phyloP scores from a whole-genome alignment of 2,329 filamentous ascomycete genomes.

The Trichoderma sp. region DNA sequence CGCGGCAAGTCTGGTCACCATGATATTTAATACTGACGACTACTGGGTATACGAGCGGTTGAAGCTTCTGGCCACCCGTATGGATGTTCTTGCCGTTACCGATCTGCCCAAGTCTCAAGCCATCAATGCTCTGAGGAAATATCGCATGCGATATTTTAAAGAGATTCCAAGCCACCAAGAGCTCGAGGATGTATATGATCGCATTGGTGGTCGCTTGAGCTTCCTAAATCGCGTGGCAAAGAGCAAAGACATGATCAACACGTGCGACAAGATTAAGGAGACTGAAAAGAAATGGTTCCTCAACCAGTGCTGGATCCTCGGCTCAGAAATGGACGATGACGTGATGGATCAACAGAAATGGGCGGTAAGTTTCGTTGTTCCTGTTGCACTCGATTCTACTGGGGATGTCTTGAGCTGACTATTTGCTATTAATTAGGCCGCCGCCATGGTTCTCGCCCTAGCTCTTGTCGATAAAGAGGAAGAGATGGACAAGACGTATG shows the following conservation, averaged over 20 bases:
- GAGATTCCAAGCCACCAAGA: slow-evolving; percentile 57
- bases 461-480: slow-evolving; percentile 84
- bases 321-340: slow-evolving; percentile 83
- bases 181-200: slow-evolving; percentile 79
- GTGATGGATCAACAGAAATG: slow-evolving; percentile 99
- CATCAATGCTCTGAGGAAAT: slow-evolving; percentile 73
- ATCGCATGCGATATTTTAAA: slow-evolving; percentile 75
- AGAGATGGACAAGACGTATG: slow-evolving; percentile 65
- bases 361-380: slow-evolving; percentile 61
- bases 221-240: slow-evolving; percentile 92
- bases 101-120: slow-evolving; percentile 81
- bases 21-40: slow-evolving; percentile 94
- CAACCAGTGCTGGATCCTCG: slow-evolving; percentile 74
- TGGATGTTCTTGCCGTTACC: slow-evolving; percentile 86
- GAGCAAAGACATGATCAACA: slow-evolving; percentile 73
- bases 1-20: slow-evolving; percentile 83
- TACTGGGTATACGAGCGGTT: slow-evolving; percentile 98
- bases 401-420: background rate
- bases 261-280: slow-evolving; percentile 72
- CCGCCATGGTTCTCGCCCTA: slow-evolving; percentile 89
- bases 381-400: background rate
- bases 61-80: slow-evolving; percentile 87
- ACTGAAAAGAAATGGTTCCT: slow-evolving; percentile 76
- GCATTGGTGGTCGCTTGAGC: slow-evolving; percentile 82
- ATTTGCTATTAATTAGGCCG: slow-evolving; percentile 56